Percentiles rank a stretch among this genome's conserved stretches.
phyloP scores from a whole-genome alignment of 1,284 basidiomycete genomes.

The Exobasidium cylindrosporum region DNA sequence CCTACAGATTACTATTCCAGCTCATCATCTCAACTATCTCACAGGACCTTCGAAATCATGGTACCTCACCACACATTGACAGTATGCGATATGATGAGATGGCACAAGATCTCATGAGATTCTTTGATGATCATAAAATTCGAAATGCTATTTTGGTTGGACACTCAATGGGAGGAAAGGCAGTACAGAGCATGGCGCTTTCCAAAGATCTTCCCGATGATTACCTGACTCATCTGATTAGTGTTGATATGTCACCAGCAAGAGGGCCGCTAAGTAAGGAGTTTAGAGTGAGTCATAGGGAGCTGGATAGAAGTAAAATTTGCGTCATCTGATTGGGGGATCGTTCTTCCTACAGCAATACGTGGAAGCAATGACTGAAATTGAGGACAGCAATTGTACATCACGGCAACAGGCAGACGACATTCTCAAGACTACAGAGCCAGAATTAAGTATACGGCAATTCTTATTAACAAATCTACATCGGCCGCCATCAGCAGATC shows the following conservation, averaged over 20 bases:
- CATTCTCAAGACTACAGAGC: slow-evolving; percentile 66
- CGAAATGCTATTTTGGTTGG: slow-evolving; percentile 69
- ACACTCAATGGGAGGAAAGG: slow-evolving; percentile 89
- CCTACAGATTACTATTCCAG: not conserved
- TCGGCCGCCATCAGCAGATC: slow-evolving; percentile 48
- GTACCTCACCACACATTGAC: slow-evolving; percentile 68
- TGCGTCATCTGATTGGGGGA: too few species aligned
- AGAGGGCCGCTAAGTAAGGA: slow-evolving; percentile 66
- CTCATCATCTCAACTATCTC: not conserved
- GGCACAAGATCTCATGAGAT: slow-evolving; percentile 68
- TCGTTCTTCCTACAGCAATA: slow-evolving; percentile 59
- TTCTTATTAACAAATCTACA: slow-evolving; percentile 80
- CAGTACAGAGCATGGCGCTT: slow-evolving; percentile 74
- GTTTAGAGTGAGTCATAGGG: slow-evolving; percentile 38
- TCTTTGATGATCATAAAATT: slow-evolving; percentile 57
- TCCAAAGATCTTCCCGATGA: slow-evolving; percentile 57
- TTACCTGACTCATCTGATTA: slow-evolving; percentile 65
- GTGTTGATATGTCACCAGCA: slow-evolving; percentile 76
- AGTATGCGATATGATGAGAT: slow-evolving; percentile 70
- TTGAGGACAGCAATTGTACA: slow-evolving; percentile 63
- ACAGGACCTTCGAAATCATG: slow-evolving; percentile 80
- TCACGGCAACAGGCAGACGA: slow-evolving; percentile 67
- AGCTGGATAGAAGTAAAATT: too few species aligned
- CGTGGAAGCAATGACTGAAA: slow-evolving; percentile 68
- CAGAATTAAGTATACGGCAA: slow-evolving; percentile 66